Percentiles rank a stretch among this genome's conserved stretches.
These are phyloP conservation scores for Tilletia walkeri DNA, from an alignment of 1,284 basidiomycete species.

Conservation along the genomic window DNA sequence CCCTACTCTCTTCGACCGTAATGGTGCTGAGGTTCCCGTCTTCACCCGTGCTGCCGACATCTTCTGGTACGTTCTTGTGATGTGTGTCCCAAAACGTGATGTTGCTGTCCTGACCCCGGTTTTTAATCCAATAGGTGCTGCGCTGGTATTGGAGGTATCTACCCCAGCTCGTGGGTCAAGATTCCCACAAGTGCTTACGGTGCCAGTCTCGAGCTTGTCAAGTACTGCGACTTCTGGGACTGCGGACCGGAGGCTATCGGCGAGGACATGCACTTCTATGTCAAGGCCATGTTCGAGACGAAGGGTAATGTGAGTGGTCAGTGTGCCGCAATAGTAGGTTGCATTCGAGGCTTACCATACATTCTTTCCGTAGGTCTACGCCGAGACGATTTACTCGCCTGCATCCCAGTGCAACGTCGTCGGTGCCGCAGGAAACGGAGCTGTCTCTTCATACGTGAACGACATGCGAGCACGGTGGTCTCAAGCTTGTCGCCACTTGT, in stretches of 20 bases:
- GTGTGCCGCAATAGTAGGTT: background rate
- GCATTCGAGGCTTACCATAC: background rate
- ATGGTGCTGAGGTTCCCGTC: conserved; percentile 50
- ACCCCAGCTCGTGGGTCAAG: conserved; percentile 48
- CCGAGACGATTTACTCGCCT: conserved; percentile 54
- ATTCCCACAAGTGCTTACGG: conserved; percentile 54
- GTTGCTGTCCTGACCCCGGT: background rate
- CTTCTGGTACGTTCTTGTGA: conserved; percentile 43
- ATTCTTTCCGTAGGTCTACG: conserved; percentile 20
- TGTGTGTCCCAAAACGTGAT: conserved; percentile 1
- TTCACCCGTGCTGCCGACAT: conserved; percentile 52
- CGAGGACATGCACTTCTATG: conserved; percentile 56
- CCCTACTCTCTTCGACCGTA: conserved; percentile 54
- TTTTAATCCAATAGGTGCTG: conserved; percentile 20
- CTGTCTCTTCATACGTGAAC: conserved; percentile 37
- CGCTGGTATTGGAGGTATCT: conserved; percentile 50
- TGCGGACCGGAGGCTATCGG: conserved; percentile 53
- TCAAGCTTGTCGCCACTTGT: conserved; percentile 53
- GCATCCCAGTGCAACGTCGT: conserved; percentile 55
- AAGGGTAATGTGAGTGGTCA: conserved; percentile 37
- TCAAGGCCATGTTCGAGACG: conserved; percentile 53
- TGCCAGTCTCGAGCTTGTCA: conserved; percentile 44
- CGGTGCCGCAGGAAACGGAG: conserved; percentile 31
- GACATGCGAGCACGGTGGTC: conserved; percentile 52
- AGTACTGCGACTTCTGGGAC: conserved; percentile 53